phyloP scores from a whole-genome alignment of 2,329 filamentous ascomycete genomes.

The Ophiocordyceps camponoti-rufipedis region DNA sequence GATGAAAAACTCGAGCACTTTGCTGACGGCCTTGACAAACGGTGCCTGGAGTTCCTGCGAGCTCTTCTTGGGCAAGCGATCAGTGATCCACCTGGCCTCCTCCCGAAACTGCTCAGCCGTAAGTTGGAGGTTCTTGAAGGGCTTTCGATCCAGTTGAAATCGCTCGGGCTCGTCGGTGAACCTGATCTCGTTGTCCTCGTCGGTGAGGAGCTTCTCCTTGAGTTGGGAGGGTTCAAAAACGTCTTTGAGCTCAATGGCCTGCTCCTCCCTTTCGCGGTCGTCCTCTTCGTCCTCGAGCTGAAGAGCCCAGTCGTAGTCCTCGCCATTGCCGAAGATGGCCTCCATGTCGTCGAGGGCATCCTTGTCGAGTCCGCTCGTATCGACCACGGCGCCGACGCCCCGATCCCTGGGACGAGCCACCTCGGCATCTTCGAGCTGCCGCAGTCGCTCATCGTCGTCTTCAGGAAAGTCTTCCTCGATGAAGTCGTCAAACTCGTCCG shows the following conservation, averaged over 20 bases:
- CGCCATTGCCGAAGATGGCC: constrained; percentile 85
- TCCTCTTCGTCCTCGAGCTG: constrained; percentile 78
- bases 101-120: constrained; percentile 75
- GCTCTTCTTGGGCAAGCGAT: constrained; percentile 73
- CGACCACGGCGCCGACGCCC: constrained; percentile 50
- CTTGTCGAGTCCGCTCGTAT: constrained; percentile 75
- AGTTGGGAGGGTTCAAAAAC: constrained; percentile 96
- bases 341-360: constrained; percentile 92
- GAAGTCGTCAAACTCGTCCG: constrained; percentile 83
- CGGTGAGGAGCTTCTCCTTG: constrained; percentile 83
- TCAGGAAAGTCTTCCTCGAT: constrained; percentile 92
- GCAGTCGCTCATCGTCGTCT: constrained; percentile 61
- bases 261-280: constrained; percentile 58
- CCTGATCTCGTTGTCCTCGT: constrained; percentile 84
- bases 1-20: constrained; percentile 89
- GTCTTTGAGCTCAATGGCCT: constrained; percentile 83
- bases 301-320: constrained; percentile 89
- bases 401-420: constrained; percentile 65
- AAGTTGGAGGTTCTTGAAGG: constrained; percentile 68
- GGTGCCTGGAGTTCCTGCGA: constrained; percentile 54
- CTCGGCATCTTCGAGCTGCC: constrained; percentile 69
- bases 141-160: constrained; percentile 78
- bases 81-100: constrained; percentile 82
- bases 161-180: constrained; percentile 81
- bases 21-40: constrained; percentile 75